Evolutionary conservation across 2,329 filamentous ascomycete genomes (phyloP), one percentile per base, ranked within the genome.

Genomic region (Cladophialophora immunda): DNA sequence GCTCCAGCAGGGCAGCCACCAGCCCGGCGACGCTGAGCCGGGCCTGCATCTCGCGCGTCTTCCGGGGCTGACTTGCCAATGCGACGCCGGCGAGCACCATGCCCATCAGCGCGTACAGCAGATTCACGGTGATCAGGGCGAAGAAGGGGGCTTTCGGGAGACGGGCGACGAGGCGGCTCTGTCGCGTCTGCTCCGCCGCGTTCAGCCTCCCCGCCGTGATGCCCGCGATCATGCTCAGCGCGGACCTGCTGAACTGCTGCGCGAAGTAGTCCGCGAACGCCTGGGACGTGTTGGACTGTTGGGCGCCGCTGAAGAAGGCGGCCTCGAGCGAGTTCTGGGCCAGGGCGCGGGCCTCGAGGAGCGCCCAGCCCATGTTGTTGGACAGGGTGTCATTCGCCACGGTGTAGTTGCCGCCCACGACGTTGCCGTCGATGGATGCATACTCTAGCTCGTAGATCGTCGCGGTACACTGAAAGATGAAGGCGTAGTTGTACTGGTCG

Each of bases 101-200:
- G 9, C 67, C 64, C n/a, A 68, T 11, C n/a, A 61, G 19, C 9
- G 64, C 67, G 29, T 63, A 68, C 9, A 58, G 56, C 8, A 63
- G 55, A 30, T 68, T 68, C 41, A 60, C 17, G 22, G 47, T 50
- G 17, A 68, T 41, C 8, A 68, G 41, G 5, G 58, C 30, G 50
- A 64, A 68, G 15, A 68, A 54, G 17, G 67, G 67, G 30, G 59
- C 58, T 38, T 66, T 66, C 7, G 67, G 64, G 19, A 68, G 58
- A 17, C 62, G 61, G 0, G 67, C 55, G 15, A 68, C 64, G 8
- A 68, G 64, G 8, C 58, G 53, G 9, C 34, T 61, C 22, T 34
- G 41, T 22, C 65, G 29, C 56, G 54, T 22, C 38, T 68, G 65
- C 34, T 59, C 65, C 25, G 55, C 61, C n/a, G 17, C 22, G 34